Percentiles rank a stretch among this genome's conserved stretches.
phyloP scores from a whole-genome alignment of 495 filamentous ascomycete genomes.

The Penicillium turbatum region DNA sequence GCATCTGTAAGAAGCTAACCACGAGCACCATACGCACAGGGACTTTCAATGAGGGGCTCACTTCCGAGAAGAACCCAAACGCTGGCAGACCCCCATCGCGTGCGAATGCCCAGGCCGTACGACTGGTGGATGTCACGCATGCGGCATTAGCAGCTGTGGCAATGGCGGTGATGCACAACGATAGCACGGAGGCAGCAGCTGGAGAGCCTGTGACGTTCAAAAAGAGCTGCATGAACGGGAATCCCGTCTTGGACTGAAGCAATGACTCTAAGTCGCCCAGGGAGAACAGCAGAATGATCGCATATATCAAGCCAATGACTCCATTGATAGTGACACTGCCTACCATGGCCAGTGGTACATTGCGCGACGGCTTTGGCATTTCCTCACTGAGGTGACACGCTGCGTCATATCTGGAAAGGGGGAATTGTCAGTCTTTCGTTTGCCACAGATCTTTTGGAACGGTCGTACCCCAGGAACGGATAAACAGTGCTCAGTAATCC shows the following conservation, averaged over 20 bases:
- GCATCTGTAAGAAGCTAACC: slow-evolving; percentile 23
- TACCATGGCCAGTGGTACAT: slow-evolving; percentile 42
- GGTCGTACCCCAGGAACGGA: slow-evolving; percentile 19
- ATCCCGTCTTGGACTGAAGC: slow-evolving; percentile 31
- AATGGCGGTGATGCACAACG: slow-evolving; percentile 17
- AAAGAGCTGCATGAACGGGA: slow-evolving; percentile 47
- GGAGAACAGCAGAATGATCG: slow-evolving; percentile 42
- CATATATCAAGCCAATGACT: slow-evolving; percentile 37
- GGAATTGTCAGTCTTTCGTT: neutral
- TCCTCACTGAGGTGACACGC: slow-evolving; percentile 34
- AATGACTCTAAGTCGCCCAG: slow-evolving; percentile 34
- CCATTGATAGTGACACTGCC: slow-evolving; percentile 43
- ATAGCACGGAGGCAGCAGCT: slow-evolving; percentile 32
- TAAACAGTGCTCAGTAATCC: slow-evolving; percentile 23
- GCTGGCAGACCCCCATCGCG: slow-evolving; percentile 18
- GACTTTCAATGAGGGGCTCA: slow-evolving; percentile 17
- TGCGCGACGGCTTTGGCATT: slow-evolving; percentile 24
- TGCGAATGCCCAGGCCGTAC: slow-evolving; percentile 25
- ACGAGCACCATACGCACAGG: slow-evolving; percentile 21
- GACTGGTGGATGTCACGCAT: slow-evolving; percentile 21
- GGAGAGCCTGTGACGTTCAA: slow-evolving; percentile 29
- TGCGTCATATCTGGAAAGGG: slow-evolving; percentile 20
- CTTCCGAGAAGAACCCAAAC: slow-evolving; percentile 13
- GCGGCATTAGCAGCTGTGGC: slow-evolving; percentile 21
- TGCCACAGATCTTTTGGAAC: neutral